Evolutionary conservation across 78 protist genomes (phyloP).

Genomic region (Ministeria vibrans): DNA sequence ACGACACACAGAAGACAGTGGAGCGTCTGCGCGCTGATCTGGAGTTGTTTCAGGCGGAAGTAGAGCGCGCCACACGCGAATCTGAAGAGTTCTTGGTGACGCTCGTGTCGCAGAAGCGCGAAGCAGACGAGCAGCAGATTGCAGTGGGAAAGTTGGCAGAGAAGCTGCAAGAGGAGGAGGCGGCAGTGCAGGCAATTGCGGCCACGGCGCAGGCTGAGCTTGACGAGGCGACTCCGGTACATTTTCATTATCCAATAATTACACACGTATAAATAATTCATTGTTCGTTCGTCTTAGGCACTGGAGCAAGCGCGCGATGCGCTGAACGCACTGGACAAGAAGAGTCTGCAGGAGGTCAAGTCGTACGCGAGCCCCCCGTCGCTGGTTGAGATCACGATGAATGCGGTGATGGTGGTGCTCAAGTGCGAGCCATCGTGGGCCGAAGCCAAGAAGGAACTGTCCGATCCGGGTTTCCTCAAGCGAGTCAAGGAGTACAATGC

Average conservation of each 20-base stretch:
- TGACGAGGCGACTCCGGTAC: conserved; percentile 68
- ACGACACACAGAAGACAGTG: conserved; percentile 57
- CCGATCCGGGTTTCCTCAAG: conserved; percentile 45
- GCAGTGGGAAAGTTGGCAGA: conserved; percentile 31
- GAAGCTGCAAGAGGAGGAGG: conserved; percentile 54
- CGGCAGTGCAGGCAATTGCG: conserved; percentile 12
- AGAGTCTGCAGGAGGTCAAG: conserved; percentile 56
- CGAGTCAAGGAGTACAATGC: conserved; percentile 45
- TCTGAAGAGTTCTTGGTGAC: conserved; percentile 60
- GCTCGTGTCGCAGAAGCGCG: conserved; percentile 41
- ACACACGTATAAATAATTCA: no score
- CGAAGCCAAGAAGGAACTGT: conserved; percentile 54
- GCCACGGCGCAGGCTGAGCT: conserved; percentile 62
- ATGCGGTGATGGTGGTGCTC: conserved; percentile 68
- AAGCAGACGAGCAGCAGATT: conserved; percentile 63
- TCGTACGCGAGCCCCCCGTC: conserved; percentile 67
- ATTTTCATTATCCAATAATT: no score
- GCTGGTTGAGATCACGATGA: conserved; percentile 48
- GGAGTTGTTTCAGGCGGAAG: conserved; percentile 34
- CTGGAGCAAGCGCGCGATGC: conserved; percentile 63
- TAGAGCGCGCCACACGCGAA: conserved; percentile 38
- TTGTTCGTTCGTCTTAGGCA: no score
- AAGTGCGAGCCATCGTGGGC: conserved; percentile 53
- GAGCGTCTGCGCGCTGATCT: conserved; percentile 47
- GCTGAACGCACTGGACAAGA: conserved; percentile 40